Conservation (phyloP, 1,284 basidiomycete species). For the Tilletia indica region DNA sequence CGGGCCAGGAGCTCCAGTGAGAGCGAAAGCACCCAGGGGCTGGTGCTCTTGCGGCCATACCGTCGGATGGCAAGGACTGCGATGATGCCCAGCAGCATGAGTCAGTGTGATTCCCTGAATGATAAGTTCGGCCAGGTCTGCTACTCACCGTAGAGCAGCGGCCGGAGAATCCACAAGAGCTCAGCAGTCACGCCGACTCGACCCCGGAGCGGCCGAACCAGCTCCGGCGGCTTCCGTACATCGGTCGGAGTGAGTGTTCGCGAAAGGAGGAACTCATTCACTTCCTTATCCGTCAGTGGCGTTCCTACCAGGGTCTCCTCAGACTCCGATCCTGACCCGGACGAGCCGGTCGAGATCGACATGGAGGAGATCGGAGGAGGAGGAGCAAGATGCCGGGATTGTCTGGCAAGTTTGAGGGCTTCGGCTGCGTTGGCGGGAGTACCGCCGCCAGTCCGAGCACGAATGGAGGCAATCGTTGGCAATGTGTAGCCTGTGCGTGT, state of each 20-base stretch:
- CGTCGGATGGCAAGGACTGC: constrained; percentile 40
- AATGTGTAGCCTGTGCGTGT: constrained; percentile 41
- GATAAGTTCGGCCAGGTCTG: not conserved
- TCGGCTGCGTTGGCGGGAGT: constrained; percentile 13
- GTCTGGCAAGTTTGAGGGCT: constrained; percentile 3
- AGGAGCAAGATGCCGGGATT: not conserved
- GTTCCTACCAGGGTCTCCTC: constrained; percentile 46
- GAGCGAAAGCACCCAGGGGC: constrained; percentile 43
- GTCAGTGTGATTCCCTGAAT: too few species aligned
- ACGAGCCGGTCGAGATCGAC: constrained; percentile 23
- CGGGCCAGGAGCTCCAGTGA: constrained; percentile 42
- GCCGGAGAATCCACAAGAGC: constrained; percentile 43
- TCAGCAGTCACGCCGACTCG: constrained; percentile 36
- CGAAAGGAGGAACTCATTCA: constrained; percentile 51
- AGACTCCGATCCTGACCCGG: constrained; percentile 36
- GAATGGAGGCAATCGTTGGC: constrained; percentile 43
- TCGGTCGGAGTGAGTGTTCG: constrained; percentile 49
- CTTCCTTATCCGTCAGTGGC: constrained; percentile 44
- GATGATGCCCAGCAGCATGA: not conserved
- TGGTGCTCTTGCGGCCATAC: constrained; percentile 37
- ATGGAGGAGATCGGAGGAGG: constrained; percentile 9
- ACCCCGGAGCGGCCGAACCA: constrained; percentile 40
- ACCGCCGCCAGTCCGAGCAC: constrained; percentile 24
- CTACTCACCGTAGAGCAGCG: constrained; percentile 35
- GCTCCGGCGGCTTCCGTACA: constrained; percentile 41